Evolutionary conservation across 129 eudicot species (phyloP).

Genomic region (Saussurea involucrata): DNA sequence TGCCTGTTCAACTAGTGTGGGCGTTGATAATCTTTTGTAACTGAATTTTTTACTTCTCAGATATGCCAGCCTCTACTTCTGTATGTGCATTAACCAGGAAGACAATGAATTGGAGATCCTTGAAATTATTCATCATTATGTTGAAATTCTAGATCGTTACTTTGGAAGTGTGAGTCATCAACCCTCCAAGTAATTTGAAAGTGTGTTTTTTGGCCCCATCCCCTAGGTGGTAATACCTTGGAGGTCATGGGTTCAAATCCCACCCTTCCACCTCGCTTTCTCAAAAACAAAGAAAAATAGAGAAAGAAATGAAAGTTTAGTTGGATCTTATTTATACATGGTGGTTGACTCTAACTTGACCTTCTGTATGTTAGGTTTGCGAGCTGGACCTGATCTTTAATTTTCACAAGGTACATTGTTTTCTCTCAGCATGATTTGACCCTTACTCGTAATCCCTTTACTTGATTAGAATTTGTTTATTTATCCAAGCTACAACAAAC

Average conservation of each 20-base stretch:
- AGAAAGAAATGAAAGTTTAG: neutral
- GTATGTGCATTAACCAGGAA: conserved; percentile 92
- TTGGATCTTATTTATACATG: neutral
- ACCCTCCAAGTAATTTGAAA: conserved; percentile 1
- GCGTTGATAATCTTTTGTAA: conserved; percentile 5
- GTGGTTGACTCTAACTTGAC: conserved; percentile 7
- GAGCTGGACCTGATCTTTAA: conserved; percentile 93
- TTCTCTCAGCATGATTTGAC: neutral
- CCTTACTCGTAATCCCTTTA: neutral
- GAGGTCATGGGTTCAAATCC: neutral
- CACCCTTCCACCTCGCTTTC: neutral
- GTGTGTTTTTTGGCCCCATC: neutral
- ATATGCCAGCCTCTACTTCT: conserved; percentile 94
- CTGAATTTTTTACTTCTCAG: conserved; percentile 33
- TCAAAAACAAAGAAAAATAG: neutral
- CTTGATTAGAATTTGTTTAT: neutral
- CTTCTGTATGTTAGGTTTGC: conserved; percentile 59
- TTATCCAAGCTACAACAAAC: neutral
- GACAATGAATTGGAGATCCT: conserved; percentile 93
- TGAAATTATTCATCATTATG: conserved; percentile 90
- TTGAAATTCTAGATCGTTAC: conserved; percentile 86
- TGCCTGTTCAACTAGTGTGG: neutral
- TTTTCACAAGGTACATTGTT: conserved; percentile 72
- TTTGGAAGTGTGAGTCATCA: conserved; percentile 81
- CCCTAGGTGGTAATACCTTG: neutral